A percentile compares a stretch with the other conserved stretches of the same genome.
Conservation (phyloP, 2,329 filamentous ascomycete genomes). For the Nemania bipapillata region DNA sequence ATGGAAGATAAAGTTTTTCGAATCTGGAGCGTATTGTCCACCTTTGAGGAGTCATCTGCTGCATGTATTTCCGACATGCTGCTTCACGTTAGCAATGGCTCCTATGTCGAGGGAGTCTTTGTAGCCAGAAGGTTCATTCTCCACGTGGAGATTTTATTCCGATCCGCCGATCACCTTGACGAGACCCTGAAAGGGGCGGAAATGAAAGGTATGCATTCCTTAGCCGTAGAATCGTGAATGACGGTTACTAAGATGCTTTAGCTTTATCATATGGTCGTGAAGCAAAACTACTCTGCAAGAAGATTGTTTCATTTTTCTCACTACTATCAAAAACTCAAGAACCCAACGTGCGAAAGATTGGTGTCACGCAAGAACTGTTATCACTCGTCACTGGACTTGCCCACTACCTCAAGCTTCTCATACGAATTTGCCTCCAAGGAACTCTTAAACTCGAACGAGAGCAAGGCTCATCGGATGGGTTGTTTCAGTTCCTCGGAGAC, state of each 20-base stretch:
- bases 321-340: conserved; percentile 94
- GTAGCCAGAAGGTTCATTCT: conserved; percentile 96
- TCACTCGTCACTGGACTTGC: conserved; percentile 94
- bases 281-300: conserved; percentile 99
- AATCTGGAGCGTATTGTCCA: conserved; percentile 97
- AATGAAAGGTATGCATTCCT: conserved; percentile 73
- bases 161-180: conserved; percentile 86
- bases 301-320: conserved; percentile 97
- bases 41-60: conserved; percentile 96
- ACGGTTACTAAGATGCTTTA: conserved; percentile 52
- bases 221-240: background rate
- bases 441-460: conserved; percentile 91
- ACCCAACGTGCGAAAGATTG: conserved; percentile 86
- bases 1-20: conserved; percentile 98
- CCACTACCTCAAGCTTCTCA: conserved; percentile 96
- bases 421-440: conserved; percentile 94
- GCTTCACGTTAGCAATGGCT: conserved; percentile 95
- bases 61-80: conserved; percentile 99
- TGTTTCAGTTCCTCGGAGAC: conserved; percentile 85
- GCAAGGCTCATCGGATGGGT: conserved; percentile 74
- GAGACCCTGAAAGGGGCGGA: conserved; percentile 73
- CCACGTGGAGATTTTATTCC: conserved; percentile 93
- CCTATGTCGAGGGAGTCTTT: conserved; percentile 92
- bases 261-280: conserved; percentile 92
- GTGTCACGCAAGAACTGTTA: conserved; percentile 97